Base-by-base conservation (phyloP, 108 stramenopile genomes). In the Seminavis robusta region DNA sequence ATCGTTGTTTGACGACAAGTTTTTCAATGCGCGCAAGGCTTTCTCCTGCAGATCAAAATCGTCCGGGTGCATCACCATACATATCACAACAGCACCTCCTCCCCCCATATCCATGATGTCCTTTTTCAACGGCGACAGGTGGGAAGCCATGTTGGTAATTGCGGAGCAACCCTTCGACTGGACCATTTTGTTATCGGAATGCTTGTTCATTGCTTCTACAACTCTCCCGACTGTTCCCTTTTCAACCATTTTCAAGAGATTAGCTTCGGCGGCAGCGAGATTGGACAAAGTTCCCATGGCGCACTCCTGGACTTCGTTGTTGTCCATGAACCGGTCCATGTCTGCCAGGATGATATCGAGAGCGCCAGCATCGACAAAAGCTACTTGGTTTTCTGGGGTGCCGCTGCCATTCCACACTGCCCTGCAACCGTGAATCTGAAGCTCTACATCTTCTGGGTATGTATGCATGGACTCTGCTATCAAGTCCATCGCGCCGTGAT, bases 1-100 rank as follows among this genome's bases (percentile, higher is more conserved):
- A n/a, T 89, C 81, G 33, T 67, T 69, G 49, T 79, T 73, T 47
- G 65, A 67, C 17, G 75, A 85, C 5, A 89, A 50, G 61, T 85
- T 77, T 16, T 79, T 64, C 47, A 89, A 26, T 15, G 77, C 83
- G 33, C 64, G 42, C 49, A 84, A 46, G 2, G 81, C 81, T 33
- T 71, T 63, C 31, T 67, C 67, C 30, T 82, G 81, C 9, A 89
- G 45, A 25, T 59, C 64, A 9, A 60, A 52, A 54, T 83, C 70
- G 39, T 63, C 51, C 1, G 79, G 72, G 63, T 89, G 75, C 73
- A 89, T 81, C 24, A 84, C 80, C 88, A 89, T 85, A 26, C 79
- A 58, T 15, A 81, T 66, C 2, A 80, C 73, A 11, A 84, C 69
- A 9, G 79, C 74, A 43, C 74, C 81, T 33, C 79, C 81, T 8